A percentile compares a stretch with the other conserved stretches of the same genome.
Conservation (phyloP, 2,329 filamentous ascomycete genomes). For the Allantophomopsis lycopodina region DNA sequence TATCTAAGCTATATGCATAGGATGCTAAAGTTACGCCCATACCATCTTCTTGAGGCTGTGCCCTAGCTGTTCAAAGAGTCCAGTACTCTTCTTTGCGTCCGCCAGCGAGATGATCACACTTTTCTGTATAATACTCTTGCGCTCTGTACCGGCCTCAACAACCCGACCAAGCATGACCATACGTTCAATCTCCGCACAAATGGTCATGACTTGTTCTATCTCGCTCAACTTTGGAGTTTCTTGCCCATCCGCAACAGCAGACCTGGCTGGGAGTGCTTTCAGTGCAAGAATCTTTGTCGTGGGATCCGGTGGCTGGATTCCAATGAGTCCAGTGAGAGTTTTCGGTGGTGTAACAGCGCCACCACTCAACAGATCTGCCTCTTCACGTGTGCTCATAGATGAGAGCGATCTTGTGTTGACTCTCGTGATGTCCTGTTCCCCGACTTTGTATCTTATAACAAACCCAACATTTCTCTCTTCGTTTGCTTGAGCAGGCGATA, state of each 20-base stretch:
- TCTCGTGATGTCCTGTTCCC: conserved; percentile 56
- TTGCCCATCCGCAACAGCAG: conserved; percentile 19
- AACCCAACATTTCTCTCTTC: conserved; percentile 74
- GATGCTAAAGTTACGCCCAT: conserved; percentile 36
- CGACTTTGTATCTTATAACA: conserved; percentile 62
- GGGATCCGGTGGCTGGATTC: conserved; percentile 1
- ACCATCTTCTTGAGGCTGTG: conserved; percentile 91
- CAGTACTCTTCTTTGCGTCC: conserved; percentile 79
- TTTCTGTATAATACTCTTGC: conserved; percentile 34
- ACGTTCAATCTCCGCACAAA: conserved; percentile 67
- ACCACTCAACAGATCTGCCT: conserved; percentile 5
- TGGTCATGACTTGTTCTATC: conserved; percentile 23
- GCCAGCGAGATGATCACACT: conserved; percentile 69
- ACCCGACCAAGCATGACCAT: conserved; percentile 37
- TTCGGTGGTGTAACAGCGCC: conserved; percentile 3
- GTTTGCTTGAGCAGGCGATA: conserved; percentile 65
- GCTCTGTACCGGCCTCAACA: conserved; percentile 21
- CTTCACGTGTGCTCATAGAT: conserved; percentile 24
- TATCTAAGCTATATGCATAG: not conserved
- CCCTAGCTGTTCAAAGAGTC: conserved; percentile 72
- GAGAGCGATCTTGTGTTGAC: conserved; percentile 78
- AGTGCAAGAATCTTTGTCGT: conserved; percentile 31
- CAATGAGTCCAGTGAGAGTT: conserved; percentile 6
- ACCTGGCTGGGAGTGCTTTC: conserved; percentile 36
- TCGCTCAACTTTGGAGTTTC: conserved; percentile 9